Base-by-base conservation (phyloP, 345 rosid genomes). In the Carallia brachiata region DNA sequence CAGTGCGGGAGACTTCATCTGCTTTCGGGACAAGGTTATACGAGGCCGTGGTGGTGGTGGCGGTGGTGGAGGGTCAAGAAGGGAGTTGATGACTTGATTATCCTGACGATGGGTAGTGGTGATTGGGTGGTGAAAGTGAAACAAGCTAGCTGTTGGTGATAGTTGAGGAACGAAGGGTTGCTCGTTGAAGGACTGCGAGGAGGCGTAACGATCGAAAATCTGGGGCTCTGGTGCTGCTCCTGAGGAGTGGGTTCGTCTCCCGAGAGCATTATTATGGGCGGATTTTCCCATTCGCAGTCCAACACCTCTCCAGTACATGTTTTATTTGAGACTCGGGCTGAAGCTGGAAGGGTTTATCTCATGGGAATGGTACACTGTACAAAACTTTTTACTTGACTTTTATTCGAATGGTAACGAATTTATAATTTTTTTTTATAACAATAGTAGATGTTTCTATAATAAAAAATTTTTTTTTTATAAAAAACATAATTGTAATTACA, bases 201-300 rank as follows among this genome's bases (percentile, higher is more conserved):
- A 61, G 48, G 80, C 52, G 73, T 83, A 77, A 73, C 84, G 83
- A 19, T 78, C 82, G 73, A 72, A 81, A 56, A 85, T 68, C 63
- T 80, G 75, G n/a, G 88, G 71, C 75, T 80, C 53, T 84, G 92
- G 81, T 88, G 86, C 19, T 77, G 52, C n/a, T 79, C 85, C 13
- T 74, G 87, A 60, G 50, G 5, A 44, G 65, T 62, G 13, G 78
- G 65, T 53, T 83, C 84, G 6, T 79, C 84, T 15, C 80, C 76
- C 7, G 89, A 71, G 13, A 90, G 58, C 47, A 89, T 75, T 10
- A 90, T 77, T 1, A 80, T 23, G 0, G 92, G 74, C 2, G 91
- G 83, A 78, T 87, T 88, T 48, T 85, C 95, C 98, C 98, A 92
- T 68, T 87, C 96, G 82, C 88, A 92, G 69, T 86, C 98, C 86